Percentiles rank a stretch among this genome's conserved stretches.
Evolutionary conservation across 208 protist species (phyloP).

Genomic region (Herpetomonas samuelpessoai): DNA sequence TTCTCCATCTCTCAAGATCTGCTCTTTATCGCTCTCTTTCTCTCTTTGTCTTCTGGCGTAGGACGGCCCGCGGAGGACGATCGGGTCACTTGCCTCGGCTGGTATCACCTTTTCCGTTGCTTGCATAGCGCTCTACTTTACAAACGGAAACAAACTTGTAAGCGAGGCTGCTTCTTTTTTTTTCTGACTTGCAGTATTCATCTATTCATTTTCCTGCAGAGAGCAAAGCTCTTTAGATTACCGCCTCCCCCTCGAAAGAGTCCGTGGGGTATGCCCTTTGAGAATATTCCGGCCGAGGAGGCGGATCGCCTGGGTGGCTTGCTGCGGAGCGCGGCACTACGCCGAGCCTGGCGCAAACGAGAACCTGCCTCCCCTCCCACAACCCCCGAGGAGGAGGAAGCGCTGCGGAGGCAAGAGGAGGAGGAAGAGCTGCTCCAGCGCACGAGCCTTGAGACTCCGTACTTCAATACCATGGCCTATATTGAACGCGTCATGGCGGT

Average conservation of each 20-base stretch:
- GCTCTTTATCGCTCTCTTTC: slow-evolving; percentile 1
- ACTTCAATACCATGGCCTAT: slow-evolving; percentile 16
- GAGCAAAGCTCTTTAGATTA: not conserved
- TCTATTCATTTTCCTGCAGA: slow-evolving; percentile 7
- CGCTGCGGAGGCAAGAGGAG: not conserved
- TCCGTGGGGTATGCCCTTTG: slow-evolving; percentile 52
- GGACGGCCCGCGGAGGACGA: not conserved
- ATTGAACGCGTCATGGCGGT: slow-evolving; percentile 18
- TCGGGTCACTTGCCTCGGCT: not conserved
- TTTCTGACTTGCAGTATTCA: not conserved
- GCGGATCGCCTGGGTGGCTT: slow-evolving; percentile 12
- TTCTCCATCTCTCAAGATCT: not conserved
- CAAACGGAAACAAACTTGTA: not conserved
- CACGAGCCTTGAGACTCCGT: not conserved
- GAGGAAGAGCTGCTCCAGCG: not conserved
- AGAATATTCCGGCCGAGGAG: slow-evolving; percentile 25
- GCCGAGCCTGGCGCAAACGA: not conserved
- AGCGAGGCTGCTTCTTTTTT: too few species aligned
- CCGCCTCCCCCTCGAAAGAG: too few species aligned
- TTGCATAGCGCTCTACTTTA: not conserved
- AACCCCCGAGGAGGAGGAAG: not conserved
- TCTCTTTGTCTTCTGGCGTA: slow-evolving; percentile 11
- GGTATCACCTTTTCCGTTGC: too few species aligned
- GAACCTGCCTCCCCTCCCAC: not conserved
- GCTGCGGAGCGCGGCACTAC: not conserved